These are phyloP conservation scores for Phytophthora boehmeriae DNA, from an alignment of 352 stramenopile genomes.

Conservation along the genomic window DNA sequence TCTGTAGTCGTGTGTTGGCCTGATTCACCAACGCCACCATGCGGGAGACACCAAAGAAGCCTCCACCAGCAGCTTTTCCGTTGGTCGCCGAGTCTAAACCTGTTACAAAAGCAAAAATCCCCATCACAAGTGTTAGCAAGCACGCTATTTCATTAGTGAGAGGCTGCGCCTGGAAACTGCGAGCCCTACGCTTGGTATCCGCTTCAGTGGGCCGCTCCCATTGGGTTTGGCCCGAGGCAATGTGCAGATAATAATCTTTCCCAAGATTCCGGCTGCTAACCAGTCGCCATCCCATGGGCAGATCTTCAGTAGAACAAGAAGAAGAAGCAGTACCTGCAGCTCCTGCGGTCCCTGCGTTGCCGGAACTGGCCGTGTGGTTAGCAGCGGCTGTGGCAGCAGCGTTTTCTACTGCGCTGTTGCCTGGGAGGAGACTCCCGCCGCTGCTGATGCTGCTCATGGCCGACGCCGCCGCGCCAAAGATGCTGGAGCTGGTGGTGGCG, in stretches of 20 bases:
- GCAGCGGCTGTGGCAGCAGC: constrained; percentile 42
- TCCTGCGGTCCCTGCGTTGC: constrained; percentile 14
- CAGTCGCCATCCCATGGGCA: constrained; percentile 71
- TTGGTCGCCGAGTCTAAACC: constrained; percentile 37
- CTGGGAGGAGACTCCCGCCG: constrained; percentile 46
- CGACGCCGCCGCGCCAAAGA: constrained; percentile 62
- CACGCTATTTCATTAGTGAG: too few relatives aligned
- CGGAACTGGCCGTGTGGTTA: constrained; percentile 36
- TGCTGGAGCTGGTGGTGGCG: constrained; percentile 56
- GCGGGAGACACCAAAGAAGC: constrained; percentile 74
- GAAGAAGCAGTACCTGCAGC: constrained; percentile 32
- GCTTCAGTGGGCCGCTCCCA: constrained; percentile 72
- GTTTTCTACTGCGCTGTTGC: constrained; percentile 49
- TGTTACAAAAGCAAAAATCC: too few relatives aligned
- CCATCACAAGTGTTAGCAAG: too few relatives aligned
- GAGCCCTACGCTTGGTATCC: constrained; percentile 60
- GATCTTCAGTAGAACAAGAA: constrained; percentile 29
- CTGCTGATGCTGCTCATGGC: constrained; percentile 58
- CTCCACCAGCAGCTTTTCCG: constrained; percentile 47
- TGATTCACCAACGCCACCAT: constrained; percentile 75
- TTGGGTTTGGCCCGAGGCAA: constrained; percentile 67
- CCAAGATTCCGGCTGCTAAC: constrained; percentile 70
- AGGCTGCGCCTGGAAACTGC: neutral
- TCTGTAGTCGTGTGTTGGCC: constrained; percentile 75
- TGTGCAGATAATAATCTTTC: constrained; percentile 75